These are phyloP conservation scores for Ligustrum vulgare DNA, from an alignment of 257 asterid genomes.

Conservation along the genomic window DNA sequence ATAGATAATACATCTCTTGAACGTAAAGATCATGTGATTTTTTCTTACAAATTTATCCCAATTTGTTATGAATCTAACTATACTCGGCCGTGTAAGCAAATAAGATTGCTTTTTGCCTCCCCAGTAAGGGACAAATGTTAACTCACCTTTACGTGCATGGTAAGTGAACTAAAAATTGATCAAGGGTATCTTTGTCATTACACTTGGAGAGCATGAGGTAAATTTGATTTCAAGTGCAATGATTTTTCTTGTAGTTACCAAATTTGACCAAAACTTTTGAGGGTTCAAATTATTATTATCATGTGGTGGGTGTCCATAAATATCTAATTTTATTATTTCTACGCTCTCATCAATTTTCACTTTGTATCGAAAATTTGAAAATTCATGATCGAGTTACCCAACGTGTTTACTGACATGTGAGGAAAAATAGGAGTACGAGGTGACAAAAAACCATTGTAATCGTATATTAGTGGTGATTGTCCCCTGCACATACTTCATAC, in stretches of 20 bases:
- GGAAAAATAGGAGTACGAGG: no score
- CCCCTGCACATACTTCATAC: no score
- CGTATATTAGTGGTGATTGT: no score
- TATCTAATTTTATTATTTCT: not conserved
- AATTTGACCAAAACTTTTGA: slow-evolving; percentile 12
- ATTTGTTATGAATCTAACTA: not conserved
- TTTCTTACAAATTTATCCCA: slow-evolving; percentile 8
- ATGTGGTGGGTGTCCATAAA: not conserved
- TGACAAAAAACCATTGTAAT: no score
- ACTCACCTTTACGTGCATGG: slow-evolving; percentile 64
- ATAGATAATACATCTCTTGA: not conserved
- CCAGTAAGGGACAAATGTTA: slow-evolving; percentile 46
- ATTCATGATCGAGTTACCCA: no score
- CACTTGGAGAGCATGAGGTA: slow-evolving; percentile 20
- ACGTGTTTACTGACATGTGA: no score
- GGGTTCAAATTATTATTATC: not conserved
- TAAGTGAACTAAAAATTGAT: slow-evolving; percentile 41
- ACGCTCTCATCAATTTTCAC: no score
- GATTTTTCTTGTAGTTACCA: slow-evolving; percentile 22
- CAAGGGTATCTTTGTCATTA: slow-evolving; percentile 28
- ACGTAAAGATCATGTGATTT: slow-evolving; percentile 5
- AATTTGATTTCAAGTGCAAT: slow-evolving; percentile 20
- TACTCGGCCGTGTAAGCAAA: slow-evolving; percentile 66
- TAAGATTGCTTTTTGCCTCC: slow-evolving; percentile 74
- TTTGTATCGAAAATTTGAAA: no score